A percentile compares a stretch with the other conserved stretches of the same genome.
phyloP scores from a whole-genome alignment of 2,329 filamentous ascomycete species.

The Fusarium lateritium region DNA sequence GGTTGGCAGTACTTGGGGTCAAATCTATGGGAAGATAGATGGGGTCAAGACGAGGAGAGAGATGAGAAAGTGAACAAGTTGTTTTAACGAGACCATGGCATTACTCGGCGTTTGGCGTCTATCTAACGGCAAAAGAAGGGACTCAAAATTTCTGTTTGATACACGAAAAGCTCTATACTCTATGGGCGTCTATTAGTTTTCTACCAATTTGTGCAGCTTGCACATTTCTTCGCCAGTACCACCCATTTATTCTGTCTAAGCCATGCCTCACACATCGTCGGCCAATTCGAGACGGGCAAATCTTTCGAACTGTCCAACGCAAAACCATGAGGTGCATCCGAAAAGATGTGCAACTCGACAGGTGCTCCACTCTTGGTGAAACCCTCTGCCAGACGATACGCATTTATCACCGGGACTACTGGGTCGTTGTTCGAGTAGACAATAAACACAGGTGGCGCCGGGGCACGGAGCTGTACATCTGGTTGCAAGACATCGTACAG shows the following conservation, averaged over 20 bases:
- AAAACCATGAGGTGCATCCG: constrained; percentile 45
- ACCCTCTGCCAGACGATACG: constrained; percentile 38
- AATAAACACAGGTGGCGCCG: constrained; percentile 35
- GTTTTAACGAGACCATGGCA: constrained; percentile 6
- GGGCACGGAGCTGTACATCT: constrained; percentile 35
- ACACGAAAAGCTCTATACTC: too few relatives aligned
- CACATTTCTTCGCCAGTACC: constrained; percentile 1
- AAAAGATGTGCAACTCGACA: constrained; percentile 43
- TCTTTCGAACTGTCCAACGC: constrained; percentile 32
- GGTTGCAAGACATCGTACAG: constrained; percentile 41
- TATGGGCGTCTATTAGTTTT: too few relatives aligned
- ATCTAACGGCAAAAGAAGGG: neutral
- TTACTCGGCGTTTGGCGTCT: neutral
- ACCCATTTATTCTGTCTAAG: constrained; percentile 32
- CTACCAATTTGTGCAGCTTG: too few relatives aligned
- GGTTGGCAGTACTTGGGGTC: constrained; percentile 45
- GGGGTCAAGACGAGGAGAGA: constrained; percentile 36
- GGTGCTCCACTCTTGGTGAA: constrained; percentile 28
- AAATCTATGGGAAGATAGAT: constrained; percentile 45
- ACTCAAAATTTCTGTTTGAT: neutral
- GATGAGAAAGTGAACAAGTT: constrained; percentile 6
- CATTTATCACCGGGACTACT: constrained; percentile 40
- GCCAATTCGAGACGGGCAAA: constrained; percentile 43
- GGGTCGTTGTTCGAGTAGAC: constrained; percentile 47
- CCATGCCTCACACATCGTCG: constrained; percentile 42